These are phyloP conservation scores for Flaveria linearis DNA, from an alignment of 129 eudicot genomes.

Conservation along the genomic window DNA sequence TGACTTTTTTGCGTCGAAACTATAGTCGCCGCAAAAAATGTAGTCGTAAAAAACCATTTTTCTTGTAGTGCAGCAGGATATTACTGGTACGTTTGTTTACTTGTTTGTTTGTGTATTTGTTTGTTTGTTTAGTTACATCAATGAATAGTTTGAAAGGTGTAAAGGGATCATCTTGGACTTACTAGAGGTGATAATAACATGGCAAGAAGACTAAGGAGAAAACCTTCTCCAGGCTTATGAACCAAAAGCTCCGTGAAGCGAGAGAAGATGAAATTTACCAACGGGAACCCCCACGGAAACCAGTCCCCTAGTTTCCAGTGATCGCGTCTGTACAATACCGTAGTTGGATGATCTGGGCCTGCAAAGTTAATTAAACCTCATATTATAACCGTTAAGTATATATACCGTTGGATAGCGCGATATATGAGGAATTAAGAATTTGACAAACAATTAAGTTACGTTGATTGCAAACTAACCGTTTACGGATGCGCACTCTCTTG, in stretches of 20 bases:
- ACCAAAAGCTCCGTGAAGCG: constrained; percentile 57
- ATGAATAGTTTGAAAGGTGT: too few species aligned
- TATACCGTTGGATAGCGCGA: too few species aligned
- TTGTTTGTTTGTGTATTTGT: too few species aligned
- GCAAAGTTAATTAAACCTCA: neutral
- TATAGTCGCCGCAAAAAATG: too few species aligned
- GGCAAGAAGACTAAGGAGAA: constrained; percentile 45
- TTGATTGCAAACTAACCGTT: constrained; percentile 39
- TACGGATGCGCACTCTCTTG: constrained; percentile 48
- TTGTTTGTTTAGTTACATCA: too few species aligned
- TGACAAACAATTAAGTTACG: too few species aligned
- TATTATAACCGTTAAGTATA: too few species aligned
- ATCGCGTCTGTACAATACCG: constrained; percentile 43
- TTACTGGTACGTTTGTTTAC: too few species aligned
- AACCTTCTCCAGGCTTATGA: constrained; percentile 67
- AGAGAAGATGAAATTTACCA: constrained; percentile 32
- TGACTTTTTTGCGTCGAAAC: too few species aligned
- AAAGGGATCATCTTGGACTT: constrained; percentile 6
- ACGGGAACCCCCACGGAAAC: constrained; percentile 54
- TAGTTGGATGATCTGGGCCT: constrained; percentile 52
- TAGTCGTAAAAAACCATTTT: too few species aligned
- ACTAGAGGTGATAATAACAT: constrained; percentile 60
- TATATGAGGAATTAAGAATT: too few species aligned
- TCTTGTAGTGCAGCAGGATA: too few species aligned
- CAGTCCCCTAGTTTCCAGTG: constrained; percentile 56